phyloP scores from a whole-genome alignment of 129 eudicot genomes.

The Ambrosia trifida region DNA sequence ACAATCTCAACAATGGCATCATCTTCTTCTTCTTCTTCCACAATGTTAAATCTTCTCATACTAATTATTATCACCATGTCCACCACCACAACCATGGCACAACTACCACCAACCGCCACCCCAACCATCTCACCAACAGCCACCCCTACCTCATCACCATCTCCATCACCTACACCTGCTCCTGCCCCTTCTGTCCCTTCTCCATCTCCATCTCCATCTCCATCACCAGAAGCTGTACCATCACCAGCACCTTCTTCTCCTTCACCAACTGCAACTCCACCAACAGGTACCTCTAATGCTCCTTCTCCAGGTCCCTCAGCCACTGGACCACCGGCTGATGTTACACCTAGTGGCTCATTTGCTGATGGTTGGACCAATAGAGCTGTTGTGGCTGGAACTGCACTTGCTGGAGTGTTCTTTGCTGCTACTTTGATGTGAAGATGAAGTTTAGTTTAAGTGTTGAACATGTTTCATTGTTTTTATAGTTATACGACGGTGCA shows the following conservation, averaged over 20 bases:
- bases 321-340: slow-evolving; percentile 34
- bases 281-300: slow-evolving; percentile 24
- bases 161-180: slow-evolving; percentile 53
- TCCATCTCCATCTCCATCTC: slow-evolving; percentile 36
- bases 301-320: slow-evolving; percentile 31
- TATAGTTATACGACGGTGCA: slow-evolving; percentile 7
- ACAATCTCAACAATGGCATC: neutral
- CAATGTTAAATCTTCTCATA: slow-evolving; percentile 40
- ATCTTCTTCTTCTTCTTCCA: neutral
- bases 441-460: neutral
- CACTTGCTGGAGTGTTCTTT: slow-evolving; percentile 48
- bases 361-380: slow-evolving; percentile 44
- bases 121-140: slow-evolving; percentile 63
- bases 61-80: slow-evolving; percentile 43
- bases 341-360: slow-evolving; percentile 42
- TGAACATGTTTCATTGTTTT: neutral
- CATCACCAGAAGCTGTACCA: slow-evolving; percentile 33
- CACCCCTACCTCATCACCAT: slow-evolving; percentile 58
- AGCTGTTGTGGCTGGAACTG: slow-evolving; percentile 46
- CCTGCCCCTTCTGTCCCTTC: slow-evolving; percentile 35
- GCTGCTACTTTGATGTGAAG: slow-evolving; percentile 49
- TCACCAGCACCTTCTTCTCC: slow-evolving; percentile 31
- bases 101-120: slow-evolving; percentile 55
- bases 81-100: slow-evolving; percentile 64
- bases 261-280: slow-evolving; percentile 24